Evolutionary conservation across 495 filamentous ascomycete genomes (phyloP).

Genomic region (Podospora didyma): DNA sequence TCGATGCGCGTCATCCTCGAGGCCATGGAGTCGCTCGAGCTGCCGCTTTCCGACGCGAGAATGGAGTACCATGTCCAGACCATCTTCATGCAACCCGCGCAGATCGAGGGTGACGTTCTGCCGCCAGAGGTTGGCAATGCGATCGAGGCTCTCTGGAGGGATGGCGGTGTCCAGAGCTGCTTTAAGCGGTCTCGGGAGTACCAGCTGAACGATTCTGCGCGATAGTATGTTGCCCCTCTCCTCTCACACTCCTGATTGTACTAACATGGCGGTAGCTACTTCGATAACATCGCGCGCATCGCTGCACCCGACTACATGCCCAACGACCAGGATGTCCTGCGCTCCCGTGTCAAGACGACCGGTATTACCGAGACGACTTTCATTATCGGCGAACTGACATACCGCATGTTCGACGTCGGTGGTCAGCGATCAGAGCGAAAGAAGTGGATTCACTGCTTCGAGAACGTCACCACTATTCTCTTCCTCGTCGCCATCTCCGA

Average conservation of each 20-base stretch:
- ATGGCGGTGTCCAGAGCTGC: slow-evolving; percentile 91
- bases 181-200: slow-evolving; percentile 95
- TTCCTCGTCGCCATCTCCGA: slow-evolving; percentile 99
- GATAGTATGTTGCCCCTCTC: slow-evolving; percentile 69
- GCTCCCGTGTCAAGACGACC: slow-evolving; percentile 97
- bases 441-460: slow-evolving; percentile 99
- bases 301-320: slow-evolving; percentile 90
- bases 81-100: slow-evolving; percentile 91
- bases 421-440: slow-evolving; percentile 98
- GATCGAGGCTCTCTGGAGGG: slow-evolving; percentile 90
- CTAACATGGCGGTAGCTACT: slow-evolving; percentile 68
- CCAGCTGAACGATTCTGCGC: slow-evolving; percentile 94
- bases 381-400: slow-evolving; percentile 94
- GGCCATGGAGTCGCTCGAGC: slow-evolving; percentile 90
- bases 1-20: slow-evolving; percentile 95
- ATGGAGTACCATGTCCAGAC: slow-evolving; percentile 94
- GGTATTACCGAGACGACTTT: slow-evolving; percentile 99
- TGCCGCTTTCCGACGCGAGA: slow-evolving; percentile 80
- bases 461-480: slow-evolving; percentile 97
- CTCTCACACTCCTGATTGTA: slow-evolving; percentile 3
- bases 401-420: slow-evolving; percentile 99
- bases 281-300: slow-evolving; percentile 91
- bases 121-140: slow-evolving; percentile 92
- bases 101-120: slow-evolving; percentile 92
- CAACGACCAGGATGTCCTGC: slow-evolving; percentile 94